Percentiles rank a stretch among this genome's conserved stretches.
These are phyloP conservation scores for Citrullus colocynthis DNA, from an alignment of 306 rosid species.

Conservation along the genomic window DNA sequence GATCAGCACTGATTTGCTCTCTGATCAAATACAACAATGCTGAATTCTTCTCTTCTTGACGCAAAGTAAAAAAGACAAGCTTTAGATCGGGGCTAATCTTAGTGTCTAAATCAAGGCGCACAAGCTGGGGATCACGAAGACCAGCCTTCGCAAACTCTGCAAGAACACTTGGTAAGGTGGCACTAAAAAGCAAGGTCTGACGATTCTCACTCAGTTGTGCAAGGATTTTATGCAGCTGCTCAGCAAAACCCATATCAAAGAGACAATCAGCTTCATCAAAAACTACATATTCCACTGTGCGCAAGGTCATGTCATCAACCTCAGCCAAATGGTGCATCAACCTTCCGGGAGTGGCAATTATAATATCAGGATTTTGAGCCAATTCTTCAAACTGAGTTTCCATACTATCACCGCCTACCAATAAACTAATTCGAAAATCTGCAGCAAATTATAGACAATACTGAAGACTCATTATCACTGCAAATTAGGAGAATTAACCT, in stretches of 20 bases:
- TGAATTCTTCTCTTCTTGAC: constrained; percentile 73
- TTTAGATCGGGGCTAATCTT: constrained; percentile 89
- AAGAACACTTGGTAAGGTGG: constrained; percentile 80
- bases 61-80: constrained; percentile 56
- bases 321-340: constrained; percentile 88
- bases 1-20: constrained; percentile 55
- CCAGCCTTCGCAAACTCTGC: constrained; percentile 99
- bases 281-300: constrained; percentile 76
- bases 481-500: background rate
- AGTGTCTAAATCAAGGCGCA: constrained; percentile 77
- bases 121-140: constrained; percentile 75
- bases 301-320: constrained; percentile 79
- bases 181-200: constrained; percentile 87
- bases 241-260: constrained; percentile 80
- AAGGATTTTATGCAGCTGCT: constrained; percentile 77
- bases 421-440: constrained; percentile 78
- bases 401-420: constrained; percentile 98
- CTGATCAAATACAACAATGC: constrained; percentile 68
- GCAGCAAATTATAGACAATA: background rate
- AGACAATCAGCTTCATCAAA: constrained; percentile 87
- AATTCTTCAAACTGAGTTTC: constrained; percentile 80
- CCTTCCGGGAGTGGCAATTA: constrained; percentile 96
- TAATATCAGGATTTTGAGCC: constrained; percentile 68
- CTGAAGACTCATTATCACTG: background rate
- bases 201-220: constrained; percentile 68